Base-by-base conservation (phyloP, 1,284 basidiomycete species). In the Sporisorium scitamineum region DNA sequence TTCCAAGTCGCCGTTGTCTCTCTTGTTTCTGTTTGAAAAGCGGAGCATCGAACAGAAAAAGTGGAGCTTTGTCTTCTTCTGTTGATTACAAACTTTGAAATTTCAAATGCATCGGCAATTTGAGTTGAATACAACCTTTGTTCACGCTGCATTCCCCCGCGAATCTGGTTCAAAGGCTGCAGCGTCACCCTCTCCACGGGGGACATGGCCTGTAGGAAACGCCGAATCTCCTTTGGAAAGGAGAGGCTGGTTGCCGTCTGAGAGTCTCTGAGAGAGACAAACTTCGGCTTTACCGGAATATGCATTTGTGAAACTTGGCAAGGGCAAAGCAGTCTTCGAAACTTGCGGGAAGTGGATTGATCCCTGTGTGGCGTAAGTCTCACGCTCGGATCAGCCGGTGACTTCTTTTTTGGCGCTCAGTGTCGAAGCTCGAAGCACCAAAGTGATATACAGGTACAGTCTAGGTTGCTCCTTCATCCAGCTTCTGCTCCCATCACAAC, bases 381-480 rank as follows among this genome's bases (percentile, higher is more conserved):
- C 37, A 54, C 65, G 59, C 60, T 69, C 66, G 52, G 66, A 69
- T 69, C 54, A 68, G 54, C 54, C 54, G 41, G 50, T 52, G 39
- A 37, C 42, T 29, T 39, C 7, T 9, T 24, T 22, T 22, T 47
- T 29, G 6, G 13, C 16, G 24, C 14, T 24, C 16, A 10, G 27
- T 29, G 27, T 31, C 47, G 47, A 47, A 29, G 45, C 22, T 29
- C 26, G 26, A 47, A 29, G 45, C 34, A 11, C 14, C 34, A 14
- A 14, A 34, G 13, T 3, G 3, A 13, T 37, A 37, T 37, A 37
- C 34, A 14, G 14, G 14, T n/a, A 13, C 34, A 26, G 44, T 26
- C 22, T 20, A 26, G 22, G 7, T 10, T n/a, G 8, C 34, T 41
- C 29, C 22, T n/a, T 8, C 48, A 42, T 14, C 14, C 3, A 8